Evolutionary conservation across 2,329 filamentous ascomycete species (phyloP), one percentile per base, ranked within the genome.

Genomic region (Catunica adiposa): DNA sequence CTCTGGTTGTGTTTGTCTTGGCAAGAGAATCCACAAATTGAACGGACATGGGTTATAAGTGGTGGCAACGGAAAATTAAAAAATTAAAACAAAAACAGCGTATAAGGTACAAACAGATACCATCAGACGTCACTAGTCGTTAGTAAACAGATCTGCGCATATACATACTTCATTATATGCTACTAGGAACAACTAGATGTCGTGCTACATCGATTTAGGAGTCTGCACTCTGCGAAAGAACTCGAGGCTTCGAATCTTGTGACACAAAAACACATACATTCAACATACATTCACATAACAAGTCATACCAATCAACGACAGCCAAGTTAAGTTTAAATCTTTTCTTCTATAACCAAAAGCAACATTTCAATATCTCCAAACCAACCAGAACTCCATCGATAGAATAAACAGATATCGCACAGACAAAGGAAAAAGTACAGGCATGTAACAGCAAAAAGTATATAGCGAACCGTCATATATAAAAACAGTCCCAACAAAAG

Each of bases 381-480:
- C 53, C 44, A n/a, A n/a, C n/a, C 29, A 23, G 22, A 42, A 54
- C 51, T 53, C 51, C 31, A 23, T 51, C 29, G 11, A 15, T 37
- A 40, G n/a, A 40, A 23, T 20, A 15, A 53, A 22, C 7, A 40
- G 37, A 53, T 22, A 53, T 53, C n/a, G 34, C 51, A 53, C 51
- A 53, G 40, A 44, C 51, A 40, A 40, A 53, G 31, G 15, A 29
- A 48, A 48, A 40, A 53, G 29, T n/a, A 53, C 23, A 53, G 20
- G 25, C 31, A 53, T 40, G 29, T 40, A 42, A 53, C 37, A 53
- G 34, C 17, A 51, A 37, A 11, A 40, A 53, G n/a, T 25, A 40
- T 40, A 42, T 40, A 20, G 51, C 17, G 17, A 53, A 29, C 40
- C 15, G 40, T 22, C 15, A 44, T 44, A 44, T 25, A 48, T 17